Percentiles rank a stretch among this genome's conserved stretches.
phyloP scores from a whole-genome alignment of 352 stramenopile species.

The Pelagophyceae sp. region DNA sequence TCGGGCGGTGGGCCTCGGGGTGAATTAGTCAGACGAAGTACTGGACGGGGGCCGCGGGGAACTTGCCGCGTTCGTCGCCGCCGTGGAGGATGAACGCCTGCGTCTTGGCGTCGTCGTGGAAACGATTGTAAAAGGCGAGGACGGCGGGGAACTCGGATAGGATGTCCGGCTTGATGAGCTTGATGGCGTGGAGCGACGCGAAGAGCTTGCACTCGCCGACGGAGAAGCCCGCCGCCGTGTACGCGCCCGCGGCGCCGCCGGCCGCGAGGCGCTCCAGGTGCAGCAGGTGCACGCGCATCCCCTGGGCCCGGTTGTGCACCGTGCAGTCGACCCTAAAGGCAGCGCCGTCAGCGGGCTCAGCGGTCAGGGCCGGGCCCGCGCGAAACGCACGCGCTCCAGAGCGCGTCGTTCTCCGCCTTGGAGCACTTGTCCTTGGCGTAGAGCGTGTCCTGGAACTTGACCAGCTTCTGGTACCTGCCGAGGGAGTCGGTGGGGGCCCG shows the following conservation, averaged over 20 bases:
- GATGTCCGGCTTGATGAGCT: not conserved
- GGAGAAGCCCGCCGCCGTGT: not conserved
- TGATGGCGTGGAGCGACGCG: not conserved
- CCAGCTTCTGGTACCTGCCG: not conserved
- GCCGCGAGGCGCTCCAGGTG: not conserved
- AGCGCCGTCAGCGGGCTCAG: too few species aligned
- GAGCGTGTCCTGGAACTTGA: not conserved
- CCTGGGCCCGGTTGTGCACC: not conserved
- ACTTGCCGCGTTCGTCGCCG: not conserved
- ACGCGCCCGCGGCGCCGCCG: not conserved
- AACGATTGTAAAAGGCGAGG: not conserved
- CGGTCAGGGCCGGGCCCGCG: too few species aligned
- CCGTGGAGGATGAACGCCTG: not conserved
- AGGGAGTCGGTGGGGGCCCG: too few species aligned
- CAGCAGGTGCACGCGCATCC: not conserved
- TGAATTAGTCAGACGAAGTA: not conserved
- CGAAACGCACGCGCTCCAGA: too few species aligned
- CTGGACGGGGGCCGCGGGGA: not conserved
- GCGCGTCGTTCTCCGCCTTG: too few species aligned
- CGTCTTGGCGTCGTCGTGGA: not conserved
- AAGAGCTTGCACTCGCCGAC: not conserved
- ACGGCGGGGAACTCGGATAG: not conserved
- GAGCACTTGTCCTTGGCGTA: not conserved
- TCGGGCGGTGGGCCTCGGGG: too few species aligned
- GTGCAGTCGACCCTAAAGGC: not conserved